These are phyloP conservation scores for Marvania coccoides DNA, from an alignment of 139 green algal genomes.

Conservation along the genomic window DNA sequence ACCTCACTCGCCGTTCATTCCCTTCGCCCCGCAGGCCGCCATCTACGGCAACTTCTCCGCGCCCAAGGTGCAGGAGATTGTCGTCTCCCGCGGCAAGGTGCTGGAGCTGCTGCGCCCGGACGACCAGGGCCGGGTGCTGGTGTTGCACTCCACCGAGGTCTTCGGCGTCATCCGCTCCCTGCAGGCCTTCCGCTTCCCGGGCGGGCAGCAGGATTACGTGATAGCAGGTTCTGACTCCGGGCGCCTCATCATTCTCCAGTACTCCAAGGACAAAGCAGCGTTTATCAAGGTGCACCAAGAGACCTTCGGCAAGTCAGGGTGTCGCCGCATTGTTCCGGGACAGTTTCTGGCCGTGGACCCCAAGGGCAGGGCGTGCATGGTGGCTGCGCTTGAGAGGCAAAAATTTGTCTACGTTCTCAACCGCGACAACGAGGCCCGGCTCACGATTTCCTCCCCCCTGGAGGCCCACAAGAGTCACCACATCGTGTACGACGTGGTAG, in stretches of 20 bases:
- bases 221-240: constrained; percentile 88
- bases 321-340: constrained; percentile 87
- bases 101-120: constrained; percentile 95
- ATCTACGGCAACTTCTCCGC: constrained; percentile 94
- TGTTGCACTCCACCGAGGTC: constrained; percentile 33
- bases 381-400: constrained; percentile 92
- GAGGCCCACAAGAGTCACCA: constrained; percentile 93
- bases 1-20: too few species aligned
- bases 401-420: constrained; percentile 99
- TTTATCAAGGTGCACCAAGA: constrained; percentile 95
- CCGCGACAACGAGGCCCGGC: constrained; percentile 80
- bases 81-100: constrained; percentile 79
- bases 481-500: constrained; percentile 74
- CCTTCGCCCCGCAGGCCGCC: constrained; percentile 54
- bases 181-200: constrained; percentile 81
- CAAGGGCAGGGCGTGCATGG: constrained; percentile 90
- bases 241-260: constrained; percentile 93
- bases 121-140: constrained; percentile 72
- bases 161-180: constrained; percentile 90
- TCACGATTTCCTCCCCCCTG: constrained; percentile 96
- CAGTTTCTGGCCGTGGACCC: constrained; percentile 89
- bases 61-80: constrained; percentile 91
- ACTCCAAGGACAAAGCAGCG: constrained; percentile 68
- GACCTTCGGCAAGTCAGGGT: constrained; percentile 93
- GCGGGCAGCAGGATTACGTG: constrained; percentile 80